These are phyloP conservation scores for Zelopaecilomyces penicillatus DNA, from an alignment of 2,329 filamentous ascomycete species.

Conservation along the genomic window DNA sequence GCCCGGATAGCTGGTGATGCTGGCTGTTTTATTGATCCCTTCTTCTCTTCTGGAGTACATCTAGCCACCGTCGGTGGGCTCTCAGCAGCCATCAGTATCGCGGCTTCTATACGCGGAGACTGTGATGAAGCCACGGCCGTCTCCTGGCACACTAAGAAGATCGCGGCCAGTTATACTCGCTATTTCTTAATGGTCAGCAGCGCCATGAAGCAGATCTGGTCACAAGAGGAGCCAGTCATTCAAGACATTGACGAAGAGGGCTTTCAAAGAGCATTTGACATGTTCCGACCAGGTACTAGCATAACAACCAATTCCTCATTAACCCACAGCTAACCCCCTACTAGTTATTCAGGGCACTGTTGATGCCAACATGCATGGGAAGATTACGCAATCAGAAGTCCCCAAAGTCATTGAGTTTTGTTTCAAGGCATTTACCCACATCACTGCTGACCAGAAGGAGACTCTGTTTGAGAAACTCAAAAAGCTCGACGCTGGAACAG, in stretches of 20 bases:
- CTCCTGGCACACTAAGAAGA: constrained; percentile 33
- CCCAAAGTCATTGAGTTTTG: constrained; percentile 24
- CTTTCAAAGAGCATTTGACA: constrained; percentile 34
- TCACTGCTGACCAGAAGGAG: background rate
- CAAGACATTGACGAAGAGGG: constrained; percentile 32
- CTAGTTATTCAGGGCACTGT: constrained; percentile 29
- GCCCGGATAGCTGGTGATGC: constrained; percentile 35
- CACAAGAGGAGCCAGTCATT: constrained; percentile 28
- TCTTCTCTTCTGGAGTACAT: constrained; percentile 39
- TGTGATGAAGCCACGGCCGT: constrained; percentile 25
- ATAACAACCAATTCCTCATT: background rate
- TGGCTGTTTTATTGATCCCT: constrained; percentile 39
- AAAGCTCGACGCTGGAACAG: background rate
- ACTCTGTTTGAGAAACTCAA: background rate
- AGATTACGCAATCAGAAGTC: constrained; percentile 21
- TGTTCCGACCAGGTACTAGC: constrained; percentile 30
- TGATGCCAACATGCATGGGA: constrained; percentile 13
- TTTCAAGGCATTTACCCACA: constrained; percentile 17
- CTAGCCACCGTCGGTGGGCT: constrained; percentile 32
- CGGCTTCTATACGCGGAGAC: constrained; percentile 28
- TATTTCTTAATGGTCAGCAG: constrained; percentile 26
- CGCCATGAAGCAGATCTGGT: constrained; percentile 28
- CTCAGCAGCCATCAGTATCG: constrained; percentile 35
- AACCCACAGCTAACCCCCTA: background rate
- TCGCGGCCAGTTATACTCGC: constrained; percentile 34